Base-by-base conservation (phyloP, 805 yeast species). In the Kregervanrija pseudodelftensis region DNA sequence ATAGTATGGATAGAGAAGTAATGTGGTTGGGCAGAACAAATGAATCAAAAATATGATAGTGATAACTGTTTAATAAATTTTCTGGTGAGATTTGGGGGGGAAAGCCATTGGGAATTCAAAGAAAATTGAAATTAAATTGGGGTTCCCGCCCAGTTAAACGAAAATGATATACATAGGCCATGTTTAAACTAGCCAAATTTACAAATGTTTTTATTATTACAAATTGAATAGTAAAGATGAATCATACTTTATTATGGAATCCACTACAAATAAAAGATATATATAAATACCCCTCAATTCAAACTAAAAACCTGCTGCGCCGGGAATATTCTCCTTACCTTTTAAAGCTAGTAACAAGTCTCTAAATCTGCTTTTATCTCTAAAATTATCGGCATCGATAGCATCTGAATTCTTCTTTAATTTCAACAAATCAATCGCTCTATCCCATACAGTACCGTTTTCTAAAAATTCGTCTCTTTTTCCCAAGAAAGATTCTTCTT, bases 381-480 rank as follows among this genome's bases (percentile, higher is more conserved):
- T 69, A 36, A 57, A 59, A 11, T 51, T 52, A 3, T 51, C 59
- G 10, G 50, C 46, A 36, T 63, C 66, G 22, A 65, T 58, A 35
- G 66, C 61, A 39, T 49, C 52, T 8, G 72, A 69, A 44, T 55
- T 67, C 51, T 63, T 63, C 44, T 52, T 58, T 43, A 66, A 53
- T 33, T 50, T 53, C 14, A 75, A 64, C 45, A 77, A 61, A 46
- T 75, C 79, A 48, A 66, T 61, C 15, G 70, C 80, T 48, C 80
- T 63, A 53, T 76, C 80, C 82, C 82, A 77, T 45, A 74, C 71
- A 11, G 77, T 71, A 37, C 73, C 65, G 57, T 71, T 45, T 58
- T 67, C 59, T 63, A 74, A 74, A 59, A 66, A 80, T 30, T 75
- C 74, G 61, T 89, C 96, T 61, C 93, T 81, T 57, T 83, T 79